Conservation (phyloP, 2,329 filamentous ascomycete genomes). For the Phaeoacremonium minimum region DNA sequence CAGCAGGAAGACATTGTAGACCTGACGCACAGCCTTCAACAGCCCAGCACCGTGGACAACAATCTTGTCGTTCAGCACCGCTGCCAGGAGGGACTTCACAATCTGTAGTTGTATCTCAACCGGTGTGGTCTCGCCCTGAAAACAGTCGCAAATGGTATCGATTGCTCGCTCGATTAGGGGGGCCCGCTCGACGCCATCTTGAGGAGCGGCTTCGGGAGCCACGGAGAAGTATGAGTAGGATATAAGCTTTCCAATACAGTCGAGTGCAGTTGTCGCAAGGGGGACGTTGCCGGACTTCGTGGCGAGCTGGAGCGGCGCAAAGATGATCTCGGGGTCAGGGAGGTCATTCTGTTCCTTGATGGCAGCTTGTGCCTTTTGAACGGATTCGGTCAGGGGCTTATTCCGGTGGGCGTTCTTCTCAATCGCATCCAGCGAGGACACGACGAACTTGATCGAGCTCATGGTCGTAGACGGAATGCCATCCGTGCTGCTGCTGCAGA, state of each 20-base stretch:
- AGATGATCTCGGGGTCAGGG: constrained; percentile 87
- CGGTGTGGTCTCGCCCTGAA: constrained; percentile 91
- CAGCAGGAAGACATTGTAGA: constrained; percentile 97
- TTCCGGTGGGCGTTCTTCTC: constrained; percentile 81
- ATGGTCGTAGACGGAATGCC: constrained; percentile 55
- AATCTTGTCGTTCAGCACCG: constrained; percentile 97
- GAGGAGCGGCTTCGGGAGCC: constrained; percentile 34
- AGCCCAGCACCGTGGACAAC: constrained; percentile 95
- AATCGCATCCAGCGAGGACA: constrained; percentile 89
- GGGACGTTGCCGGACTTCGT: constrained; percentile 82
- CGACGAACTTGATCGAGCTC: constrained; percentile 94
- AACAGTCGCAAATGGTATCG: constrained; percentile 98
- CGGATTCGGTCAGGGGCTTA: constrained; percentile 77
- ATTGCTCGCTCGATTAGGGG: constrained; percentile 96
- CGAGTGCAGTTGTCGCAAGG: constrained; percentile 83
- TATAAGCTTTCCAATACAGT: constrained; percentile 98
- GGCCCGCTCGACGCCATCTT: constrained; percentile 43
- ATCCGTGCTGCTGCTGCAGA: constrained; percentile 27
- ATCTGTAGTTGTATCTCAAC: constrained; percentile 95
- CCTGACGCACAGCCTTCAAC: constrained; percentile 92
- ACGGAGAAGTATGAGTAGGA: constrained; percentile 97
- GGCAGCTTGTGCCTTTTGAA: constrained; percentile 75
- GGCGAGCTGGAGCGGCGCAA: constrained; percentile 84
- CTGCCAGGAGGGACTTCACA: constrained; percentile 91
- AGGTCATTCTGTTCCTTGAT: constrained; percentile 81